Evolutionary conservation across 495 filamentous ascomycete genomes (phyloP).

Genomic region (Penicillium goetzii): DNA sequence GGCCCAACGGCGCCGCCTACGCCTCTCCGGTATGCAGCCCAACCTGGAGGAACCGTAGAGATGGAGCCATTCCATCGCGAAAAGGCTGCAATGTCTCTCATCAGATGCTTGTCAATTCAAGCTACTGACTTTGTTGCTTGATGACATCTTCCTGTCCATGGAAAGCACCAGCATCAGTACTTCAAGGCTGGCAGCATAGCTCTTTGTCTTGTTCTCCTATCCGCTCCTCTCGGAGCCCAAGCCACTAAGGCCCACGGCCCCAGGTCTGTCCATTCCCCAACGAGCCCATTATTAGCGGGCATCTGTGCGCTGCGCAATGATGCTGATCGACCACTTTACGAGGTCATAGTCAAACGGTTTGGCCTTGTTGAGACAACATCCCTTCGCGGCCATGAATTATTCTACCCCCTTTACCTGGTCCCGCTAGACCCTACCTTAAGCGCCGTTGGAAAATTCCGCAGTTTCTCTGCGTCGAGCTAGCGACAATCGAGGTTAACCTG

Average conservation of each 20-base stretch:
- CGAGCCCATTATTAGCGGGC: constrained; percentile 23
- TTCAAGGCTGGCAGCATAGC: background rate
- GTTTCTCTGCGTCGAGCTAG: constrained; percentile 8
- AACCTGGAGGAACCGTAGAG: constrained; percentile 5
- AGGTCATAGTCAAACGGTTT: constrained; percentile 26
- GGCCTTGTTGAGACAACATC: constrained; percentile 33
- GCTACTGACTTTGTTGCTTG: background rate
- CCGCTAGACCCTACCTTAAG: constrained; percentile 16
- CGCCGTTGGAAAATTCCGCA: constrained; percentile 27
- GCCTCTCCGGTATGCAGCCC: constrained; percentile 6
- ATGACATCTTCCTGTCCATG: background rate
- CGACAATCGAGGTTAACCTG: background rate
- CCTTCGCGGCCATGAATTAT: constrained; percentile 16
- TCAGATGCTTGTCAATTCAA: background rate
- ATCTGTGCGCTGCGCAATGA: constrained; percentile 33
- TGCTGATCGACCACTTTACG: constrained; percentile 27
- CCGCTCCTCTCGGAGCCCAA: constrained; percentile 2
- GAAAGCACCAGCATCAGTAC: background rate
- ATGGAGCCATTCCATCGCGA: background rate
- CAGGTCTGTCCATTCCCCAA: constrained; percentile 27
- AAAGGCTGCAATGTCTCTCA: background rate
- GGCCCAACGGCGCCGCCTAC: constrained; percentile 17
- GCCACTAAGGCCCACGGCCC: constrained; percentile 20
- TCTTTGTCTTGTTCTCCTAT: background rate
- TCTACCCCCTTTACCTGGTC: constrained; percentile 6